A percentile compares a stretch with the other conserved stretches of the same genome.
phyloP scores from a whole-genome alignment of 192 early-diverging fungal genomes.

The Oehlia diaphana region DNA sequence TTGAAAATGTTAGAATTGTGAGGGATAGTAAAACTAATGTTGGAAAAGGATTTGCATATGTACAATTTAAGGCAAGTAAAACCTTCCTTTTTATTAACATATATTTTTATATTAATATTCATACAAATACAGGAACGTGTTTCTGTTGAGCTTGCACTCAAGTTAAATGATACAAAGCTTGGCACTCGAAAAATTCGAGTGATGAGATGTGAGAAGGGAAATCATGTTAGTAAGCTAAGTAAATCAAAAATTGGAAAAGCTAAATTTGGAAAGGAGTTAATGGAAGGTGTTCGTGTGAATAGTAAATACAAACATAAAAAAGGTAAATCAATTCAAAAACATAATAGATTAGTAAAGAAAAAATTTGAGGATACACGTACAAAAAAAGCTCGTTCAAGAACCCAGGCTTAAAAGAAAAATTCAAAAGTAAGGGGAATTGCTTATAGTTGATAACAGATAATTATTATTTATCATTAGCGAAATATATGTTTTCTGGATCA shows the following conservation, averaged over 20 bases:
- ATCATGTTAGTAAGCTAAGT: constrained; percentile 23
- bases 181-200: constrained; percentile 65
- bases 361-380: not conserved
- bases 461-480: too few species aligned
- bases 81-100: not conserved
- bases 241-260: constrained; percentile 39
- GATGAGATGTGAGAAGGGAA: constrained; percentile 42
- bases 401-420: constrained; percentile 28
- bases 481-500: too few species aligned
- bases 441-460: too few species aligned
- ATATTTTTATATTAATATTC: not conserved
- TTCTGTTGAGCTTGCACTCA: constrained; percentile 74
- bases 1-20: constrained; percentile 82
- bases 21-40: constrained; percentile 82
- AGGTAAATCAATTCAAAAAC: constrained; percentile 14
- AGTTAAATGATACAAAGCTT: constrained; percentile 73
- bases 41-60: constrained; percentile 94
- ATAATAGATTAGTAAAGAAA: too few species aligned
- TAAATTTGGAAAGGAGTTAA: constrained; percentile 31
- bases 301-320: constrained; percentile 55
- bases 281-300: constrained; percentile 28
- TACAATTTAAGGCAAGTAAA: constrained; percentile 66
- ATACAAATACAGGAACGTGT: constrained; percentile 57
- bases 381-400: constrained; percentile 33
- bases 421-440: not conserved